A percentile compares a stretch with the other conserved stretches of the same genome.
Evolutionary conservation across 1,139 yeast genomes (phyloP).

Genomic region (Saccharomycopsis phalli): DNA sequence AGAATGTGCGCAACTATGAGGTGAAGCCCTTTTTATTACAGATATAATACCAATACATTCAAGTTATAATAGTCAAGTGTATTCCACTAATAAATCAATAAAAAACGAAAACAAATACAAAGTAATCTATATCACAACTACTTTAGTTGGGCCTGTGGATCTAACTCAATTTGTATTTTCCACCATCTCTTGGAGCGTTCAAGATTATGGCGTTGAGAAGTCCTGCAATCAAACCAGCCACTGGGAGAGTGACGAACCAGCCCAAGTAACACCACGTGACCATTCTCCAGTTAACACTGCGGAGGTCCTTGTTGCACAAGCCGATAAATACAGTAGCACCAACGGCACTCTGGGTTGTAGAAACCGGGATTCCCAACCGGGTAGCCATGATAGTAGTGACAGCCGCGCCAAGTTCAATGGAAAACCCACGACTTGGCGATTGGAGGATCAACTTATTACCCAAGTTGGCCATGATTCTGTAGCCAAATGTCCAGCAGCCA

Average conservation of each 20-base stretch:
- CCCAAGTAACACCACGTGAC: constrained; percentile 64
- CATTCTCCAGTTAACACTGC: constrained; percentile 72
- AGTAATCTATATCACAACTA: neutral
- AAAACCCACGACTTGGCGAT: constrained; percentile 75
- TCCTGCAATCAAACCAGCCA: constrained; percentile 70
- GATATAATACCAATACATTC: too few relatives aligned
- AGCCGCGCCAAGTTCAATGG: constrained; percentile 75
- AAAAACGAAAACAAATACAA: too few relatives aligned
- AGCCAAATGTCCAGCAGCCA: constrained; percentile 70
- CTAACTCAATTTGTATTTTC: constrained; percentile 25
- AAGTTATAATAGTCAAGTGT: too few relatives aligned
- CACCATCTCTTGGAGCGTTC: constrained; percentile 54
- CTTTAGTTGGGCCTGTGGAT: neutral
- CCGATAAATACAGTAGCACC: constrained; percentile 77
- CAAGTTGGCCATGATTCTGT: constrained; percentile 59
- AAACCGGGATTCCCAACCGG: constrained; percentile 60
- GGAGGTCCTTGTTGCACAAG: constrained; percentile 54
- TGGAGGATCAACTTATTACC: constrained; percentile 71
- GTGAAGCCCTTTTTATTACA: too few relatives aligned
- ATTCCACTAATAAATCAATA: too few relatives aligned
- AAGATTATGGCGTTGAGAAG: constrained; percentile 54
- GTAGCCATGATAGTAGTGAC: constrained; percentile 70
- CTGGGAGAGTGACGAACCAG: constrained; percentile 66
- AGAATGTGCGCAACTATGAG: too few relatives aligned
- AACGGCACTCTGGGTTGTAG: constrained; percentile 74